Base-by-base conservation (phyloP, 2,329 filamentous ascomycete species). In the Fusarium longipes region DNA sequence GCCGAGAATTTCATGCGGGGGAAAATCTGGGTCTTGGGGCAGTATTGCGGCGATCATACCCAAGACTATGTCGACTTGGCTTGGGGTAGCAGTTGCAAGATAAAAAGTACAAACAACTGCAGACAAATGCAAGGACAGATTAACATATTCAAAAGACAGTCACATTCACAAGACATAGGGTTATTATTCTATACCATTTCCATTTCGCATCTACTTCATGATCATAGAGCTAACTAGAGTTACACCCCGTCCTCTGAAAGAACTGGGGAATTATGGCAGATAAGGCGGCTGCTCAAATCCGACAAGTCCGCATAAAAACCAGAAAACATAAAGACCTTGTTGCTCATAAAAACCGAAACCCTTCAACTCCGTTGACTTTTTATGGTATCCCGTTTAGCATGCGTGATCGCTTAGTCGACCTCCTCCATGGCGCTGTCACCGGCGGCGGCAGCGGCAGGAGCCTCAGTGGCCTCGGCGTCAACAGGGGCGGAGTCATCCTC, bases 341-440 rank as follows among this genome's bases (percentile, higher is more conserved):
- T 74, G 75, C 74, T 75, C 72, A 72, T 70, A 65, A 73, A 73
- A 73, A 68, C 70, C 65, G 74, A 73, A 71, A 74, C 74, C 74
- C 71, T 77, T 75, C 77, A 82, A 82, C 80, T 81, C 80, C 80
- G 68, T 75, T 77, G 77, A 78, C 75, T 79, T 80, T 80, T 80
- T 69, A 63, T 71, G 76, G 76, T 78, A 75, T 79, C 75, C 75
- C 75, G 65, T 76, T 75, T 72, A 68, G 73, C 68, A 50, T 67
- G 59, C 43, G 55, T 67, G 63, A 60, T 64, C 63, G 42, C 76
- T 86, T 97, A 99, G 88, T 99, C 96, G 80, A 99, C 96, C 89
- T 99, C 96, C 90, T 99, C 96, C 96, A 99, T 99, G 81, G 94
- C 91, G 85, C 91, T 96, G 89, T 97, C 93, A 75, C 90, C 91